Base-by-base conservation (phyloP, 225 moss, liverwort and hornwort species). In the Sphagnum contortum region DNA sequence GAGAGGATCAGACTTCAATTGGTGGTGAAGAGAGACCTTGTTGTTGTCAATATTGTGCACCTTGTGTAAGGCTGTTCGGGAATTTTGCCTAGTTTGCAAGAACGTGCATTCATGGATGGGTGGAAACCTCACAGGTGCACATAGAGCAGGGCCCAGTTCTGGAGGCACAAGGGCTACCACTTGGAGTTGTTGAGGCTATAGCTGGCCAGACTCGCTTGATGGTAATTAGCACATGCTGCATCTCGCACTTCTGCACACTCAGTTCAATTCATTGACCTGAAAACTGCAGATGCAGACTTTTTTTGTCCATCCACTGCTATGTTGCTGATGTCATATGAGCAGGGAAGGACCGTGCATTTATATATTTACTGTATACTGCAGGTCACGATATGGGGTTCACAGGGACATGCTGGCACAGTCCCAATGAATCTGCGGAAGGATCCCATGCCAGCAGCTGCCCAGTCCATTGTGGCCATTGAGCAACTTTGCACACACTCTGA, bases 131-230 rank as follows among this genome's bases (percentile, higher is more conserved):
- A 52, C 79, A 96, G 95, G 75, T 98, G 49, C 98, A 98, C 55
- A 98, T 98, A 2, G 98, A 98, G 62, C 98, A 98, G 55, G 98
- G 98, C 50, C 98, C 98, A 8, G 88, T 98, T 49, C 79, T 98
- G 3, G 92, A 98, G 64, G 85, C 82, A 6, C 79, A 69, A 46
- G 83, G 82, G 7, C 72, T 98, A 29, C 92, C 98, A 5, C 64
- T 98, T 48, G 98, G 92, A 75, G 85, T 98, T 47, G 98, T 98
- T 50, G 98, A 98, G 67, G 98, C 88, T 11, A 89, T 98, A 61
- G 87, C 98, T 49, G 98, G 98, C 57, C 98, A 98, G 77, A 89
- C 89, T 45, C 90, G 98, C 56, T 69, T 98, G 50, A 70, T 79
- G 70, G 96, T 96, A 77, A 68, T 83, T 3, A 2, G 9, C 62